Percentiles rank a stretch among this genome's conserved stretches.
Conservation (phyloP, 2,329 filamentous ascomycete species). For the Phialophora chinensis region DNA sequence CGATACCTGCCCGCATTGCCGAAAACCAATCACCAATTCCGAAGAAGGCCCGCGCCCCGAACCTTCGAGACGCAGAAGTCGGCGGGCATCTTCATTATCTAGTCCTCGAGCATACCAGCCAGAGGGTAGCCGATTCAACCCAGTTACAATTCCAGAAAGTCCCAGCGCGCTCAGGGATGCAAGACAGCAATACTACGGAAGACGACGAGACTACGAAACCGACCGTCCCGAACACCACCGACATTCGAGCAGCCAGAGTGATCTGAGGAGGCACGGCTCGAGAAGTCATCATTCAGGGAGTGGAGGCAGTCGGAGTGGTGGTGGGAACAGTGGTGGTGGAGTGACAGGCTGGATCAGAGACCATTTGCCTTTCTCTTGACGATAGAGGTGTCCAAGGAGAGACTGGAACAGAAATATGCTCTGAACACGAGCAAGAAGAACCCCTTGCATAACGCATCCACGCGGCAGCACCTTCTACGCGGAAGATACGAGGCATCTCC, state of each 20-base stretch:
- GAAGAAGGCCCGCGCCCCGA: constrained; percentile 23
- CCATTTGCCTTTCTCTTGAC: constrained; percentile 35
- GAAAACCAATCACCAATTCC: constrained; percentile 46
- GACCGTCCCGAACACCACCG: constrained; percentile 28
- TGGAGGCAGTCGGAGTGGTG: constrained; percentile 15
- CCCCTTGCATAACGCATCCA: background rate
- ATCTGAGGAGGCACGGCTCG: constrained; percentile 23
- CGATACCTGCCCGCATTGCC: constrained; percentile 79
- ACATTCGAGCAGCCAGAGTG: constrained; percentile 36
- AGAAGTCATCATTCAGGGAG: constrained; percentile 4
- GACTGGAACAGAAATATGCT: background rate
- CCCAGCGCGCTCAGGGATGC: constrained; percentile 38
- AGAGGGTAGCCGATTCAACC: constrained; percentile 39
- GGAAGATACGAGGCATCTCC: background rate
- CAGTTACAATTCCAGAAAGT: constrained; percentile 21
- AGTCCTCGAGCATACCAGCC: constrained; percentile 28
- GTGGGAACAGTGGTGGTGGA: constrained; percentile 35
- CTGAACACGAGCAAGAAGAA: background rate
- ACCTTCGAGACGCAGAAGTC: constrained; percentile 23
- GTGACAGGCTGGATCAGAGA: constrained; percentile 42
- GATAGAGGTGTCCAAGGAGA: background rate
- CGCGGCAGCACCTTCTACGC: background rate
- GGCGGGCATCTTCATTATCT: constrained; percentile 30
- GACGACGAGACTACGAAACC: constrained; percentile 21
- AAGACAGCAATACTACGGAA: constrained; percentile 32